These are phyloP conservation scores for Rachicladosporium sp. DNA, from an alignment of 2,329 filamentous ascomycete species.

Conservation along the genomic window DNA sequence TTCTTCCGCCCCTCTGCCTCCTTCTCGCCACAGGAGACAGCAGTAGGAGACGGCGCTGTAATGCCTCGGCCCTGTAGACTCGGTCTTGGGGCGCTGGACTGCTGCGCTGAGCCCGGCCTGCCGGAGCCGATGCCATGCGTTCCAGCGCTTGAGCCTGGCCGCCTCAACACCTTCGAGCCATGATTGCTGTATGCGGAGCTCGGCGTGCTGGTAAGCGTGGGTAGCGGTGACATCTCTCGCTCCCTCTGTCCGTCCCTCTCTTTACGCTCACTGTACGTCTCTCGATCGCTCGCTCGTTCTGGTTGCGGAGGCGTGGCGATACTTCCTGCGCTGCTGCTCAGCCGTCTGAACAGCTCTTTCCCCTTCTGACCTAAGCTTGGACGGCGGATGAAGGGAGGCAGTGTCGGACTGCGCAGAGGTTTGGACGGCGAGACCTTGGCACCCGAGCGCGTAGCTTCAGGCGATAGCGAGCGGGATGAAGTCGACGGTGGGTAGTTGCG, in stretches of 20 bases:
- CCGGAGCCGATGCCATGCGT: neutral
- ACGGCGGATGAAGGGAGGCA: slow-evolving; percentile 1
- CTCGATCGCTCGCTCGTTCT: no score
- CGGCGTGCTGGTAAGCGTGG: slow-evolving; percentile 13
- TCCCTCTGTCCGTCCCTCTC: neutral
- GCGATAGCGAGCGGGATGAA: neutral
- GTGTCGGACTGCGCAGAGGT: neutral
- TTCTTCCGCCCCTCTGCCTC: neutral
- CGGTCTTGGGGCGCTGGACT: neutral
- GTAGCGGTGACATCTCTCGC: slow-evolving; percentile 11
- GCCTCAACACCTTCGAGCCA: slow-evolving; percentile 5
- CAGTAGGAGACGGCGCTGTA: neutral
- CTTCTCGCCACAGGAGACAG: neutral
- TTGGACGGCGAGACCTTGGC: neutral
- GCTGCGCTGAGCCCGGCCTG: neutral
- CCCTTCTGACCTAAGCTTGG: slow-evolving; percentile 15
- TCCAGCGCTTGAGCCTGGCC: slow-evolving; percentile 6
- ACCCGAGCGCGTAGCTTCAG: neutral
- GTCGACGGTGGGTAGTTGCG: neutral
- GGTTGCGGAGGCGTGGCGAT: neutral
- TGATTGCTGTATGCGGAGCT: slow-evolving; percentile 12
- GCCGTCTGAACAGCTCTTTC: slow-evolving; percentile 21
- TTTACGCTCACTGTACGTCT: no score
- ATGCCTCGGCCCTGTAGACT: neutral
- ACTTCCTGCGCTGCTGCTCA: slow-evolving; percentile 13